These are phyloP conservation scores for Arthrobotrys entomopaga DNA, from an alignment of 2,329 filamentous ascomycete species.

Conservation along the genomic window DNA sequence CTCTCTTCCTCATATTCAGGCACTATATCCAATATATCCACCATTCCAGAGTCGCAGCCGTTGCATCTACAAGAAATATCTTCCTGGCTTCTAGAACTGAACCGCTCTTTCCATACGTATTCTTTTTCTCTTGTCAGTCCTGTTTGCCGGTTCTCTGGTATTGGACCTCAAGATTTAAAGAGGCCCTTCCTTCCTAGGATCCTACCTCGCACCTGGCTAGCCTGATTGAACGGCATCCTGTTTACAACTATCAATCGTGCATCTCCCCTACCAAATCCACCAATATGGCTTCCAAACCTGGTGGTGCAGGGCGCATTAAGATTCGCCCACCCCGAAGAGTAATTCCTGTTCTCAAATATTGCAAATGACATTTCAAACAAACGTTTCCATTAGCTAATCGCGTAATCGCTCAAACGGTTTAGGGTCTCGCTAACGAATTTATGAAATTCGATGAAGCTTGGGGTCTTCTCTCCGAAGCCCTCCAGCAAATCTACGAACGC, in stretches of 20 bases:
- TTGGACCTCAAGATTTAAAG: too few relatives aligned
- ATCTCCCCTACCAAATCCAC: too few relatives aligned
- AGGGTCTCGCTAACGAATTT: slow-evolving; percentile 70
- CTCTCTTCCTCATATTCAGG: not conserved
- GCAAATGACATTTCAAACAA: not conserved
- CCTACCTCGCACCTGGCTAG: too few relatives aligned
- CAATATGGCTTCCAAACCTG: slow-evolving; percentile 39
- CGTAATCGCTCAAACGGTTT: slow-evolving; percentile 1
- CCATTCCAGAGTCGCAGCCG: not conserved
- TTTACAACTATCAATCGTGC: too few relatives aligned
- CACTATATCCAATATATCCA: not conserved
- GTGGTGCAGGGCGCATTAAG: slow-evolving; percentile 62
- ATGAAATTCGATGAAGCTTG: slow-evolving; percentile 89
- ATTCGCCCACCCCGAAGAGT: slow-evolving; percentile 76
- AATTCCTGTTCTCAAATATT: slow-evolving; percentile 60
- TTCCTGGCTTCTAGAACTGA: too few relatives aligned
- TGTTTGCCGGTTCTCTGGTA: too few relatives aligned
- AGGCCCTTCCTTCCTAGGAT: not conserved
- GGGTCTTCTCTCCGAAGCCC: slow-evolving; percentile 77
- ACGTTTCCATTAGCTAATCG: not conserved
- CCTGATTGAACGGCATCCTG: not conserved
- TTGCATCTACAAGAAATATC: not conserved
- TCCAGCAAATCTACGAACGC: slow-evolving; percentile 89
- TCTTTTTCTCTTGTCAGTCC: too few relatives aligned
- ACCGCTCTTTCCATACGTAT: too few relatives aligned